phyloP scores from a whole-genome alignment of 768 basidiomycete genomes.

The Lentinus brumalis region DNA sequence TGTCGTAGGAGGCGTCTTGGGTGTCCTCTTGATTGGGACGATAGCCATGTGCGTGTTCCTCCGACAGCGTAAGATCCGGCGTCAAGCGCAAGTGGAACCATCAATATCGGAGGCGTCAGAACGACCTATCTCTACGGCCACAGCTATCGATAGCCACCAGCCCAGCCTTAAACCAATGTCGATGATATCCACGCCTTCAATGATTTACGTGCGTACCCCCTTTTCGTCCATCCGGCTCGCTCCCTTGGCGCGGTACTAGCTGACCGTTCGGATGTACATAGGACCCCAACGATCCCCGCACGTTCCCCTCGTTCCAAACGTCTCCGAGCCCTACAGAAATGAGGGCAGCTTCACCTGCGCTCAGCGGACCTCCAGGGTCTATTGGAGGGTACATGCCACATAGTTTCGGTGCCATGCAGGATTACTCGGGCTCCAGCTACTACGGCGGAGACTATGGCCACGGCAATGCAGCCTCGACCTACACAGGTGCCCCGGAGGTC shows the following conservation, averaged over 20 bases:
- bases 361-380: neutral
- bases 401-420: no score
- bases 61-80: neutral
- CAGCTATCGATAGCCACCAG: neutral
- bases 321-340: neutral
- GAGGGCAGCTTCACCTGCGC: neutral
- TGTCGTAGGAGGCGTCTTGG: neutral
- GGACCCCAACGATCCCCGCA: neutral
- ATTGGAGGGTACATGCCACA: neutral
- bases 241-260: neutral
- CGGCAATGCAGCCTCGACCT: neutral
- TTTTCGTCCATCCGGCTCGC: no score
- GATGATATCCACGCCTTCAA: no score
- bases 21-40: neutral
- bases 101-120: neutral
- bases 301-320: neutral
- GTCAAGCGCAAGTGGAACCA: neutral
- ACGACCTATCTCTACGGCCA: neutral
- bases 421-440: neutral
- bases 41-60: neutral
- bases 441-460: neutral
- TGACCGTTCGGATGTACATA: neutral
- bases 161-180: no score
- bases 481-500: neutral
- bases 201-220: no score